Evolutionary conservation across 805 yeast species (phyloP).

Genomic region (Pichia phayaonensis): DNA sequence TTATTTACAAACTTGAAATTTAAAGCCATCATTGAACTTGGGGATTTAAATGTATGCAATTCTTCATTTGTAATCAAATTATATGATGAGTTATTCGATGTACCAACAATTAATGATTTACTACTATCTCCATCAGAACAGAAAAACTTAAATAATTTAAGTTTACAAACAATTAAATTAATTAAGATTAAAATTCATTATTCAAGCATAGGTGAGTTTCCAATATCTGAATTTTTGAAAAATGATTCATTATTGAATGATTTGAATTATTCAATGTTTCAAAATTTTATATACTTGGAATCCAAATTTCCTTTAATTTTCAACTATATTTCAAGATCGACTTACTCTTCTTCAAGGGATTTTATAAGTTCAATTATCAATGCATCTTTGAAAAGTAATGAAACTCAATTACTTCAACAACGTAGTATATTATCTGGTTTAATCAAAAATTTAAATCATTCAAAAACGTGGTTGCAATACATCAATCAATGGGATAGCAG

Average conservation of each 20-base stretch:
- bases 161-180: not conserved
- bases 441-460: slow-evolving; percentile 16
- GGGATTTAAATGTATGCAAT: not conserved
- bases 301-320: slow-evolving; percentile 23
- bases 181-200: slow-evolving; percentile 4
- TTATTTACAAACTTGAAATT: slow-evolving; percentile 1
- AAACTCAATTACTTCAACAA: slow-evolving; percentile 13
- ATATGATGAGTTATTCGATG: slow-evolving; percentile 7
- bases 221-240: not conserved
- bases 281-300: slow-evolving; percentile 20
- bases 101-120: slow-evolving; percentile 6
- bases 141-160: slow-evolving; percentile 4
- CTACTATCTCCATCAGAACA: slow-evolving; percentile 8
- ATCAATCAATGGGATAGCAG: slow-evolving; percentile 5
- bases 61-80: not conserved
- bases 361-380: slow-evolving; percentile 12
- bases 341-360: slow-evolving; percentile 14
- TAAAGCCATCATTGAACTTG: not conserved
- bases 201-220: not conserved
- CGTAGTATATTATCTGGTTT: slow-evolving; percentile 21
- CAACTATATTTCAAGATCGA: slow-evolving; percentile 20
- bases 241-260: slow-evolving; percentile 11
- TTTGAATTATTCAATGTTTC: slow-evolving; percentile 22
- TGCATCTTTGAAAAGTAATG: slow-evolving; percentile 14
- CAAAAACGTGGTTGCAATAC: slow-evolving; percentile 3